Conservation (phyloP, 2,329 filamentous ascomycete genomes). For the Cordyceps sp. region DNA sequence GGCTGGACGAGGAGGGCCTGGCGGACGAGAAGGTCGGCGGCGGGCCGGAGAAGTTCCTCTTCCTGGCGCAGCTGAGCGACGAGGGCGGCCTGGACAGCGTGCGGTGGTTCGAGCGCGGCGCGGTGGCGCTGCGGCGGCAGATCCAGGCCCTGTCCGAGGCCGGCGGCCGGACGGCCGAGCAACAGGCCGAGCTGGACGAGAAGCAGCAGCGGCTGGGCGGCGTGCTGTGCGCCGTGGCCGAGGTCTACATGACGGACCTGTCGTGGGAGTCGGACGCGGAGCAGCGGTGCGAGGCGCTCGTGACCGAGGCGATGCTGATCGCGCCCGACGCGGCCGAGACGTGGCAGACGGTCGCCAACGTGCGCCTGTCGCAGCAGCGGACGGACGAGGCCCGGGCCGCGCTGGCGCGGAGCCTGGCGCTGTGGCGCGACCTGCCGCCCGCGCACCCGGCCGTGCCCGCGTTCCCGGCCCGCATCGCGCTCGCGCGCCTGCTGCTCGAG, state of each 20-base stretch:
- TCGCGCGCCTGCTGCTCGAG: constrained; percentile 79
- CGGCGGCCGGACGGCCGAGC: constrained; percentile 18
- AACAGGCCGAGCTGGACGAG: constrained; percentile 35
- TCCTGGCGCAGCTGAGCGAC: constrained; percentile 77
- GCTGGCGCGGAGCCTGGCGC: constrained; percentile 57
- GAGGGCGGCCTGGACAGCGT: constrained; percentile 51
- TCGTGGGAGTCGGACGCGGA: constrained; percentile 89
- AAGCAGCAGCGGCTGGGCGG: constrained; percentile 72
- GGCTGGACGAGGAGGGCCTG: constrained; percentile 59
- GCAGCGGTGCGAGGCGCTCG: constrained; percentile 66
- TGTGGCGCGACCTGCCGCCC: constrained; percentile 69
- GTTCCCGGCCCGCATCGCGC: constrained; percentile 70
- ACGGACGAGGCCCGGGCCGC: constrained; percentile 66
- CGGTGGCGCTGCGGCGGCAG: constrained; percentile 52
- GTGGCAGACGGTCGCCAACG: constrained; percentile 88
- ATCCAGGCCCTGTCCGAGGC: constrained; percentile 45
- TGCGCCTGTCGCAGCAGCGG: constrained; percentile 76
- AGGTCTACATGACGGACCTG: constrained; percentile 98
- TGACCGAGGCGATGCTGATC: constrained; percentile 80
- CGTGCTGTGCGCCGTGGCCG: constrained; percentile 82
- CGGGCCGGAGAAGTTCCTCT: constrained; percentile 86
- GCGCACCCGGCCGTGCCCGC: constrained; percentile 61
- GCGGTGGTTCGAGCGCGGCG: constrained; percentile 53
- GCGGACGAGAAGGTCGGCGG: constrained; percentile 57
- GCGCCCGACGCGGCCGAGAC: constrained; percentile 71